Evolutionary conservation across 2,329 filamentous ascomycete genomes (phyloP), one percentile per base, ranked within the genome.

Genomic region (Tolypocladium guangdongense): DNA sequence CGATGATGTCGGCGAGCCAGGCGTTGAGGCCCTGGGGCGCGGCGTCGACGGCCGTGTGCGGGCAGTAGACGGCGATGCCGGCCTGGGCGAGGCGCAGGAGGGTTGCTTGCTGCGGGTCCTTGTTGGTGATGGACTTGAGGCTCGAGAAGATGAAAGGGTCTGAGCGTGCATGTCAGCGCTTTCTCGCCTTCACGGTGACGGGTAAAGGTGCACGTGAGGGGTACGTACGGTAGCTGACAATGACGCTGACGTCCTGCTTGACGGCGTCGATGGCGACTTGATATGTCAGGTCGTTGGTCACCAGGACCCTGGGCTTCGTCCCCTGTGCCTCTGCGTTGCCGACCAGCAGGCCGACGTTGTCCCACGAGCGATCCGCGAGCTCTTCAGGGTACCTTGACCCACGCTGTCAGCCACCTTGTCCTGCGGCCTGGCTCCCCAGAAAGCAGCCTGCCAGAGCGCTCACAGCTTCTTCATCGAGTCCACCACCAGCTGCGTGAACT

Each of bases 111-210:
- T 97, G 93, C 11, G 89, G 81, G 65, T 99, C 88, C 57, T 79
- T 78, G 49, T 90, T 80, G 36, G 89, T 95, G 65, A 99, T 75
- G 58, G 88, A 86, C 72, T 96, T 99, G 60, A 99, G 78, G 52
- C 88, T 88, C 49, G 88, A 84, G 76, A 99, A 99, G 66, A 99
- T 97, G 67, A 97, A 93, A 24, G 93, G 93, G 71, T 99, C 89
- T 95, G 56, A n/a, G 52, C 10, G 24, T 35, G 18, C 36, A 18
- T 51, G 20, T 47, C 22, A 56, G 50, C 30, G 30, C 7, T 8
- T 30, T 30, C 7, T 7, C 30, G 7, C 30, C 7, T 7, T 30
- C 27, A 27, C 27, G 27, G 27, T 6, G 27, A 27, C 27, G 27
- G 3, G 27, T 6, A 27, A 6, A 27, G 27, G 3, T 3, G 27